Conservation (phyloP, 2,329 filamentous ascomycete genomes). For the Xylaria multiplex region DNA sequence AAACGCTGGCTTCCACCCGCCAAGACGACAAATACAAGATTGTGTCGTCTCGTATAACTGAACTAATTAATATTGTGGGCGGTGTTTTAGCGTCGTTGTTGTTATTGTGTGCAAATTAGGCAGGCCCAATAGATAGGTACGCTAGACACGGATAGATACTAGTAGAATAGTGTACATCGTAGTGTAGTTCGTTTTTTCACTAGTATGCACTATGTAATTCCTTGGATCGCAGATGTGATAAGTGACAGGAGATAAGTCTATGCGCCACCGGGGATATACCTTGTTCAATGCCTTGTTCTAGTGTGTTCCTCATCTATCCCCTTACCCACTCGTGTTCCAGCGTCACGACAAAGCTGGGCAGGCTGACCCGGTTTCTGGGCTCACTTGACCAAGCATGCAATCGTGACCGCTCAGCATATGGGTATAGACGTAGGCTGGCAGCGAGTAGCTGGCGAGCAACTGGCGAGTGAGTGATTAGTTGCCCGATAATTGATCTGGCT, state of each 20-base stretch:
- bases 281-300: conserved; percentile 3
- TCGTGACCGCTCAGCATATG: too few species aligned
- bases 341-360: background rate
- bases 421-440: too few species aligned
- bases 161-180: too few species aligned
- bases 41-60: too few species aligned
- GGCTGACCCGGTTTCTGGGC: conserved; percentile 4
- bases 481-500: background rate
- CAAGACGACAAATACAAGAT: too few species aligned
- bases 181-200: background rate
- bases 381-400: background rate
- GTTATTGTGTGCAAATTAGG: conserved; percentile 7
- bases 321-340: conserved; percentile 18
- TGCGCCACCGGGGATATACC: conserved; percentile 10
- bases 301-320: background rate
- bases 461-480: too few species aligned
- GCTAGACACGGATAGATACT: conserved; percentile 8
- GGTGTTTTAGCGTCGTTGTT: background rate
- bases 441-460: background rate
- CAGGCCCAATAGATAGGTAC: conserved; percentile 18
- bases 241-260: conserved; percentile 7
- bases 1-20: too few species aligned
- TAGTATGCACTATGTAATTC: too few species aligned
- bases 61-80: background rate
- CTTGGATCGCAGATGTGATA: background rate